A percentile compares a stretch with the other conserved stretches of the same genome.
These are phyloP conservation scores for Marvania coccoides DNA, from an alignment of 139 green algal genomes.

Conservation along the genomic window DNA sequence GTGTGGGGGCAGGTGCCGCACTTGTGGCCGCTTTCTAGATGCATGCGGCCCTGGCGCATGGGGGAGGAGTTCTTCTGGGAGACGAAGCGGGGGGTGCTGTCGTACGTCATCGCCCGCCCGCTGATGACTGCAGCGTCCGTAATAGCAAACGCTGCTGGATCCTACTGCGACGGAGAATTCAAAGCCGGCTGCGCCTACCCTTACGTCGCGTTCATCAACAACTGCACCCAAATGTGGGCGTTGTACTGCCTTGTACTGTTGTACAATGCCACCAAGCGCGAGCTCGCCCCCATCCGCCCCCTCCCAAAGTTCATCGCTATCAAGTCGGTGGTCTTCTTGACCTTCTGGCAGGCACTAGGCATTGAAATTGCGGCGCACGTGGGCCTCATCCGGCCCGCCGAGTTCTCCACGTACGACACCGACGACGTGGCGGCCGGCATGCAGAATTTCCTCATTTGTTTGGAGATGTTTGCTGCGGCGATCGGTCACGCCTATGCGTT, in stretches of 20 bases:
- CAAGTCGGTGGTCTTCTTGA: slow-evolving; percentile 93
- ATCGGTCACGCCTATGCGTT: slow-evolving; percentile 88
- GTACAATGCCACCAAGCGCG: slow-evolving; percentile 68
- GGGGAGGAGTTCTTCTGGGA: slow-evolving; percentile 59
- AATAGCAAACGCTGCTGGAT: slow-evolving; percentile 44
- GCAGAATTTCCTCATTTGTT: slow-evolving; percentile 89
- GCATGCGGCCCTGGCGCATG: slow-evolving; percentile 45
- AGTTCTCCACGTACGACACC: slow-evolving; percentile 60
- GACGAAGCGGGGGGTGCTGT: slow-evolving; percentile 79
- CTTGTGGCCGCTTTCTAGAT: slow-evolving; percentile 45
- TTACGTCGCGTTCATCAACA: slow-evolving; percentile 76
- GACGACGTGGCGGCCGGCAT: slow-evolving; percentile 60
- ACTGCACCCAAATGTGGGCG: slow-evolving; percentile 80
- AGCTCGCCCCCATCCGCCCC: slow-evolving; percentile 85
- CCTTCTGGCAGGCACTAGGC: slow-evolving; percentile 83
- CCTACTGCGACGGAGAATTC: slow-evolving; percentile 69
- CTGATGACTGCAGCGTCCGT: slow-evolving; percentile 60
- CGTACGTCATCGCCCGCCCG: slow-evolving; percentile 87
- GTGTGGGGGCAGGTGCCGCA: slow-evolving; percentile 53
- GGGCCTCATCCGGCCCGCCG: slow-evolving; percentile 27
- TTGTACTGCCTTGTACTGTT: slow-evolving; percentile 94
- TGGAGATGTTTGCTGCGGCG: slow-evolving; percentile 95
- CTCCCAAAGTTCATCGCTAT: slow-evolving; percentile 92
- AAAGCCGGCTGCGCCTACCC: slow-evolving; percentile 58
- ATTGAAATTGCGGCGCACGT: slow-evolving; percentile 33